Percentiles rank a stretch among this genome's conserved stretches.
Conservation (phyloP, 768 basidiomycete genomes). For the Strobilomyces dryophilus region DNA sequence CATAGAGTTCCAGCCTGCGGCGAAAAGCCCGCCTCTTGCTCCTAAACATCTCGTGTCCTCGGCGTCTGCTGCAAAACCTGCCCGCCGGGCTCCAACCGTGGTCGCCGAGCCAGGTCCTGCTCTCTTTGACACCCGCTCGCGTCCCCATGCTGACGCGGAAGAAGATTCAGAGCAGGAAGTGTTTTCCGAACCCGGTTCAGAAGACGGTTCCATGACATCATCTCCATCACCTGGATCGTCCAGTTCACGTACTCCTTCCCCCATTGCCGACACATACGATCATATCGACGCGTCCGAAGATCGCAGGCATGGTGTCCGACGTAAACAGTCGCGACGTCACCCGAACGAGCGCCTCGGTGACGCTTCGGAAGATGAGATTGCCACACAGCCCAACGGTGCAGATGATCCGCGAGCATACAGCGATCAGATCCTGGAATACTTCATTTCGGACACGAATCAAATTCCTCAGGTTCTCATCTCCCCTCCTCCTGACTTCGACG, state of each 20-base stretch:
- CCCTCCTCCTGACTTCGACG: slow-evolving; percentile 89
- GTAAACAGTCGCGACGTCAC: slow-evolving; percentile 47
- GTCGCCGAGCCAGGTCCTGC: slow-evolving; percentile 15
- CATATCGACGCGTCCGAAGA: slow-evolving; percentile 24
- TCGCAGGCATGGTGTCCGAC: slow-evolving; percentile 36
- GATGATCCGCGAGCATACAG: slow-evolving; percentile 72
- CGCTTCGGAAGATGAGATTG: slow-evolving; percentile 40
- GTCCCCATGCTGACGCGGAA: slow-evolving; percentile 46
- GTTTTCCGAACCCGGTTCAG: slow-evolving; percentile 68
- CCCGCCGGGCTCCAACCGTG: slow-evolving; percentile 21
- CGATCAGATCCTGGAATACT: slow-evolving; percentile 96
- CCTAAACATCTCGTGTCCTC: slow-evolving; percentile 89
- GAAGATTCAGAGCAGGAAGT: slow-evolving; percentile 62
- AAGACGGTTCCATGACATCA: slow-evolving; percentile 88
- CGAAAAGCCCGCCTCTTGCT: slow-evolving; percentile 89
- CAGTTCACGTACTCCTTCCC: slow-evolving; percentile 91
- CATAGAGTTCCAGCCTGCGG: slow-evolving; percentile 87
- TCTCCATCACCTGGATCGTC: slow-evolving; percentile 82
- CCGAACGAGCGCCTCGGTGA: slow-evolving; percentile 44
- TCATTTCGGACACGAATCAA: slow-evolving; percentile 94
- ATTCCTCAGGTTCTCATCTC: slow-evolving; percentile 82
- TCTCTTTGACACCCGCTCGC: slow-evolving; percentile 52
- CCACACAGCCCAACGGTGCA: slow-evolving; percentile 38
- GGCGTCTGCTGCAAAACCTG: slow-evolving; percentile 40
- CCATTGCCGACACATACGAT: slow-evolving; percentile 51